Evolutionary conservation across 2,329 filamentous ascomycete species (phyloP), one percentile per base, ranked within the genome.

Genomic region (Neopestalotiopsis clavispora): DNA sequence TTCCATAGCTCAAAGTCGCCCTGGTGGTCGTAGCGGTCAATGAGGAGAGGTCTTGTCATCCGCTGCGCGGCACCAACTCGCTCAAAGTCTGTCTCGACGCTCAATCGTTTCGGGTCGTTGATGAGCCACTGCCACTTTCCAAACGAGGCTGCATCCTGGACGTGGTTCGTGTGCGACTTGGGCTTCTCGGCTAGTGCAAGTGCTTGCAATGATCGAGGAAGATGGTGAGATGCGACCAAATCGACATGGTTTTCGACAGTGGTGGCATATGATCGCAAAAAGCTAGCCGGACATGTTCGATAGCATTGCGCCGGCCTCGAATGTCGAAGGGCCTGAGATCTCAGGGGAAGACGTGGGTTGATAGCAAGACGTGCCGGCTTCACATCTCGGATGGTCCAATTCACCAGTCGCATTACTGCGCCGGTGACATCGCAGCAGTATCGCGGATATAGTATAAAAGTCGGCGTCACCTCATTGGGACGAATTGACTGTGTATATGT

Each of bases 321-420:
- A 17, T 10, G 23, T 59, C 57, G 57, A 7, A 34, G 30, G 17
- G 14, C 12, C 30, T 40, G 59, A 40, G 17, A 23, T 20, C 13
- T 13, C 59, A 62, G 59, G 59, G 59, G 32, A 20, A 56, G 56
- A 38, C 38, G 34, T 40, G 69, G 66, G 71, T 69, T 68, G 69
- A 73, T 67, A 65, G 70, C 56, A 68, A 72, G 68, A 68, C 68
- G 69, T 68, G 71, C 73, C 70, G 73, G 73, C 74, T 75, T 77
- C 74, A 78, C 75, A 76, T 79, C 70, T 76, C 75, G 76, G 71
- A 74, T 65, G 38, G 65, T 64, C 70, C 71, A 75, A 71, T 70
- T 72, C 75, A 70, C 75, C 74, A 74, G 67, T 77, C 75, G 77
- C 77, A 79, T 79, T 77, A 77, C 77, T 78, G 74, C 73, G 65